Evolutionary conservation across 768 basidiomycete species (phyloP).

Genomic region (Lactarius tabidus): DNA sequence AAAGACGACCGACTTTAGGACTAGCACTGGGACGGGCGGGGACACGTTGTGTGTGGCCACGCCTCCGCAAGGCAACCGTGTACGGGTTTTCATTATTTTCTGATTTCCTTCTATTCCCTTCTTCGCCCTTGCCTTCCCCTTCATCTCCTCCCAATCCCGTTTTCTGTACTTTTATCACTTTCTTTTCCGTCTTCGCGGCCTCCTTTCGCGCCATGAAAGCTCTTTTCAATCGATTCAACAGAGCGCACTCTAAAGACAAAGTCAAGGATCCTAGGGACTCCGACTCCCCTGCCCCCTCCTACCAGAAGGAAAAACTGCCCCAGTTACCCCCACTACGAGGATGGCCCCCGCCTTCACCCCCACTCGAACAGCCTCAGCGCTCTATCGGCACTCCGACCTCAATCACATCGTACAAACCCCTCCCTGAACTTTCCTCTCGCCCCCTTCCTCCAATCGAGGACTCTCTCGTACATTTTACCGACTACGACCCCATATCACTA

Average conservation of each 20-base stretch:
- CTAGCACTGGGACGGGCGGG: background rate
- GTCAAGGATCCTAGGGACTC: slow-evolving; percentile 44
- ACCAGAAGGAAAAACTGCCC: slow-evolving; percentile 55
- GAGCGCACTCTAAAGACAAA: slow-evolving; percentile 61
- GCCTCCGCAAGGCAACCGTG: slow-evolving; percentile 23
- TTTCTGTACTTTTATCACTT: slow-evolving; percentile 27
- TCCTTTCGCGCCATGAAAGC: slow-evolving; percentile 62
- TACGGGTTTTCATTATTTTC: slow-evolving; percentile 6
- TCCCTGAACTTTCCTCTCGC: slow-evolving; percentile 59
- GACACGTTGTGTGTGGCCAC: background rate
- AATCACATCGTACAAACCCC: slow-evolving; percentile 59
- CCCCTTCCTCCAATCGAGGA: slow-evolving; percentile 48
- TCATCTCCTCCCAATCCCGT: background rate
- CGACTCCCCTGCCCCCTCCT: slow-evolving; percentile 28
- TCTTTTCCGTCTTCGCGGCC: slow-evolving; percentile 20
- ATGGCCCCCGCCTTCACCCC: slow-evolving; percentile 60
- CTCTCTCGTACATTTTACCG: slow-evolving; percentile 35
- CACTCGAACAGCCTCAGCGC: slow-evolving; percentile 28
- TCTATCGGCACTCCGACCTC: slow-evolving; percentile 32
- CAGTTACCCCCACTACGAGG: slow-evolving; percentile 56
- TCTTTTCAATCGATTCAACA: slow-evolving; percentile 71
- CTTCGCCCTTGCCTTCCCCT: slow-evolving; percentile 25
- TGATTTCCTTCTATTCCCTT: slow-evolving; percentile 12
- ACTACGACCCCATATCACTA: slow-evolving; percentile 25
- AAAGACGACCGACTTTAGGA: slow-evolving; percentile 38